phyloP scores from a whole-genome alignment of 1,284 basidiomycete species.

The Fomitopsis betulina region DNA sequence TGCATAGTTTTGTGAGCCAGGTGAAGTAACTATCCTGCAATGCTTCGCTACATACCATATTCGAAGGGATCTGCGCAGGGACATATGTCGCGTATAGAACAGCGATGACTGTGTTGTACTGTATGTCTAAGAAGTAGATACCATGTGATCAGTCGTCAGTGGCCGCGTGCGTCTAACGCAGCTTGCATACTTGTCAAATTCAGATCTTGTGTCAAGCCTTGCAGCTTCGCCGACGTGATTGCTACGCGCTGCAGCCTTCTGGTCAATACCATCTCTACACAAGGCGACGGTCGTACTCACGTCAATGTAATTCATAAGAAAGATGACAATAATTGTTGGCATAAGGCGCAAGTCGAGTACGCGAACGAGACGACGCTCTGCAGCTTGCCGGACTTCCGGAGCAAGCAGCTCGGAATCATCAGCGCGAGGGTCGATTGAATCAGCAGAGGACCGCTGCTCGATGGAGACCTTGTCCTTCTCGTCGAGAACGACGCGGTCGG shows the following conservation, averaged over 20 bases:
- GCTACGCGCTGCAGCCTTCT: slow-evolving; percentile 43
- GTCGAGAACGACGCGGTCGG: not conserved
- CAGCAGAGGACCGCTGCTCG: not conserved
- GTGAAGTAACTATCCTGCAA: not conserved
- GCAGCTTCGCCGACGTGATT: slow-evolving; percentile 53
- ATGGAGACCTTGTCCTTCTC: not conserved
- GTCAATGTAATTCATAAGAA: slow-evolving; percentile 68
- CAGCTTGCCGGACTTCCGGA: not conserved
- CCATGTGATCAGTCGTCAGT: not conserved
- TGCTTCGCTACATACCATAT: slow-evolving; percentile 42
- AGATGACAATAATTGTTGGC: slow-evolving; percentile 58
- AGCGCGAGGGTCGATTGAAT: not conserved
- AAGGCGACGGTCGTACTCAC: slow-evolving; percentile 30
- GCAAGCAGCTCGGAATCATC: slow-evolving; percentile 2
- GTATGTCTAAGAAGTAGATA: slow-evolving; percentile 37
- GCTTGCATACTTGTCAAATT: slow-evolving; percentile 37
- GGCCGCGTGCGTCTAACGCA: not conserved
- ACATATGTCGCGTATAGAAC: slow-evolving; percentile 58
- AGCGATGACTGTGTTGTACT: slow-evolving; percentile 57
- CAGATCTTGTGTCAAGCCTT: slow-evolving; percentile 58
- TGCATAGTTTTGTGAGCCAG: slow-evolving; percentile 15
- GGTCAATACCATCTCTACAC: not conserved
- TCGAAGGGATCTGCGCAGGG: slow-evolving; percentile 61
- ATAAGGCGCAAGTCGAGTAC: slow-evolving; percentile 50
- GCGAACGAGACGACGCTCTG: slow-evolving; percentile 2